Base-by-base conservation (phyloP, 495 filamentous ascomycete species). In the Corynascus novoguineensis region DNA sequence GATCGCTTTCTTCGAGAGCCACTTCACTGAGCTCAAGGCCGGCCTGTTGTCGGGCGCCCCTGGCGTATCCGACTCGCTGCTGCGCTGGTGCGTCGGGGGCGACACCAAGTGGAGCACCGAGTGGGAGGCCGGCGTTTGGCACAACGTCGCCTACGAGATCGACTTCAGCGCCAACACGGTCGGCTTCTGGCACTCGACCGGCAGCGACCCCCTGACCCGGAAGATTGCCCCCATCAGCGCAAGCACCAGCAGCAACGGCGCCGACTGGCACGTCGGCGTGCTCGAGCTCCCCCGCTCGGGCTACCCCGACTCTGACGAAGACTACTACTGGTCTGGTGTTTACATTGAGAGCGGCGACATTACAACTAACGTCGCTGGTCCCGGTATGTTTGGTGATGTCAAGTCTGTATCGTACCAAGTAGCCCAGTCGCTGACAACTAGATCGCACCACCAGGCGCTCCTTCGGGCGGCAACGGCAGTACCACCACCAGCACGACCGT, bases 1-100 rank as follows among this genome's bases (percentile, higher is more conserved):
- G 70, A 84, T 89, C 57, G 81, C 78, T 62, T 89, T 89, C 75
- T 89, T 89, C 64, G 79, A 88, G 74, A 82, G 76, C 67, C 85
- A 88, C 73, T 89, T 88, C 70, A 88, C 86, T 53, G 86, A 88
- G 73, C 69, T 90, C 66, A 88, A 89, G 73, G 82, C 82, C 58
- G 87, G 86, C 53, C 80, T 78, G 78, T 71, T 83, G 53, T 77
- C 75, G 45, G 84, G 84, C 51, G 81, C 82, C 65, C 59, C 71
- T 28, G 83, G 77, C 31, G 72, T 76, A 24, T 67, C 64, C 31
- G 81, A 86, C 63, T 62, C 69, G 10, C 61, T 71, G 59, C 63
- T 77, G 49, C 68, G 72, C 44, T 77, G 73, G 64, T 71, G 69
- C 61, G 68, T 75, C 35, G 66, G 65, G 15, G 71, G 73, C 37